A percentile compares a stretch with the other conserved stretches of the same genome.
Evolutionary conservation across 768 basidiomycete genomes (phyloP).

Genomic region (Hypsizygus marmoreus): DNA sequence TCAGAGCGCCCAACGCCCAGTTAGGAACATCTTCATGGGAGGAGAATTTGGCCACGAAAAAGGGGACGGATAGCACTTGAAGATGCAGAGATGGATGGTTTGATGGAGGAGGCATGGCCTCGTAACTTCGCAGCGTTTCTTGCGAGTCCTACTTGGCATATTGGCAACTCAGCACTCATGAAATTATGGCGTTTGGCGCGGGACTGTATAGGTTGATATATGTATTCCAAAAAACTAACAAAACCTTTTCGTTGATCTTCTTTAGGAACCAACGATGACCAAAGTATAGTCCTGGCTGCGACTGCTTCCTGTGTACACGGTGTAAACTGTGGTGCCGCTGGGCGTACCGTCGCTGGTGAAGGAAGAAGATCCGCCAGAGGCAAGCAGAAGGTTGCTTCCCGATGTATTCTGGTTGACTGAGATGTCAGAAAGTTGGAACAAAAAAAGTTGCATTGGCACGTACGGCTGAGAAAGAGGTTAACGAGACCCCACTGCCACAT

Average conservation of each 20-base stretch:
- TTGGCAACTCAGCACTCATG: not conserved
- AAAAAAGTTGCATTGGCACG: constrained; percentile 21
- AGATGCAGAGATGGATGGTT: constrained; percentile 49
- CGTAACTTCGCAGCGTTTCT: not conserved
- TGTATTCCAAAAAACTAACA: no score
- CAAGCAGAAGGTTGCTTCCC: constrained; percentile 47
- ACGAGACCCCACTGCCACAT: constrained; percentile 53
- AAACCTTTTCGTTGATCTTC: no score
- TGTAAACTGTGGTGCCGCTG: constrained; percentile 47
- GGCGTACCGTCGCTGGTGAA: constrained; percentile 54
- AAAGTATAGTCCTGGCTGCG: constrained; percentile 39
- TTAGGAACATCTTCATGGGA: constrained; percentile 36
- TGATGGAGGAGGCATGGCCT: constrained; percentile 44
- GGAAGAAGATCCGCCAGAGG: constrained; percentile 48
- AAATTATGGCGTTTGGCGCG: not conserved
- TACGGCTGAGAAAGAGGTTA: constrained; percentile 55
- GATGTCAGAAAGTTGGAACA: constrained; percentile 2
- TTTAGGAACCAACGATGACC: constrained; percentile 36
- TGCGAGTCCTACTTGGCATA: no score
- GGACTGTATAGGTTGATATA: no score
- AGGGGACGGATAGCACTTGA: constrained; percentile 42
- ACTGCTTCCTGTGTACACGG: constrained; percentile 38
- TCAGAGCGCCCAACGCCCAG: constrained; percentile 32
- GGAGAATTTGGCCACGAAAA: constrained; percentile 48
- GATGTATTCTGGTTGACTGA: constrained; percentile 42